Evolutionary conservation across 2,329 filamentous ascomycete genomes (phyloP), one percentile per base, ranked within the genome.

Genomic region (Didymella exigua): DNA sequence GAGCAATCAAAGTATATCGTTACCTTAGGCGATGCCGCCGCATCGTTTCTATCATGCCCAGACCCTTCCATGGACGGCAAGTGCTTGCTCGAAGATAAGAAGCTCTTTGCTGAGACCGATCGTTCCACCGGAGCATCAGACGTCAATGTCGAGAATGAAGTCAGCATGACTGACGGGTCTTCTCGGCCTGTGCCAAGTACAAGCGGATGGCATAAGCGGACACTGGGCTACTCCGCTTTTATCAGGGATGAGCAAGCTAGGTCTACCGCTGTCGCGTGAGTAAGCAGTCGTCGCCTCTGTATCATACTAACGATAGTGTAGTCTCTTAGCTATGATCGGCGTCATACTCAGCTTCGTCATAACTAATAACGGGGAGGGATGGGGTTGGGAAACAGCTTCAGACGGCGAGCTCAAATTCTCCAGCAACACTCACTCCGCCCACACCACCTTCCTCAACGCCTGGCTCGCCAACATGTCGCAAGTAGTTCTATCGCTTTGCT

Each of bases 401-500:
- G 33, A 46, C 6, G 51, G 51, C 21, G 40, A 47, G 2, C 26
- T 62, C 5, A 40, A 52, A 2, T 48, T 61, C 24, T 33, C 34
- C 16, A 37, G 24, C n/a, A 13, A 36, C 27, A 37, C 31, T 5
- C 26, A 9, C 4, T 34, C 21, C 30, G 21, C 42, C 4, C 3
- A 11, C 13, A 14, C 30, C 27, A 66, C 74, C 5, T 21, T 45
- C 3, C 14, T 33, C 18, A 46, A 37, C 19, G 43, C 0, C 14
- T 65, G 82, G 18, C 23, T 82, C 0, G 77, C 76, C 36, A 84
- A 84, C 58, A 36, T 73, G 1, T 79, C 80, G 1, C 81, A 84
- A 58, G 49, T 81, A 0, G 46, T 82, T 6, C 55, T 82, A 0
- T 81, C 78, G 0, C 61, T 79, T 11, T 40, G 79, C 1, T 82